Evolutionary conservation across 108 stramenopile genomes (phyloP).

Genomic region (Bacterosira constricta): DNA sequence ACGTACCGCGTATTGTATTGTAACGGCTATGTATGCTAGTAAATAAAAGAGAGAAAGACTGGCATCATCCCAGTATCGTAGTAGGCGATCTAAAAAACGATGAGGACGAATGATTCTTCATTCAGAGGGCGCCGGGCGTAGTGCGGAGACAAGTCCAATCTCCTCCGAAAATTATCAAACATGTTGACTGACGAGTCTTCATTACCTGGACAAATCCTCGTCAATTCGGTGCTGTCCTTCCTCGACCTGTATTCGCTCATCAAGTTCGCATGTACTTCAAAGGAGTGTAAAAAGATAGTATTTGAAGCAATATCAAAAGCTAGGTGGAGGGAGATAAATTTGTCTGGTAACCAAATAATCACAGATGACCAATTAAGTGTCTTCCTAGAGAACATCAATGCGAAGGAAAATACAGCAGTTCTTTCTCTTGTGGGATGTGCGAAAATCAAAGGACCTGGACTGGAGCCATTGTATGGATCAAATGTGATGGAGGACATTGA

Average conservation of each 20-base stretch:
- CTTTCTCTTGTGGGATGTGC: conserved; percentile 30
- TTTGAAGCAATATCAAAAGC: background rate
- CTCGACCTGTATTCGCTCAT: conserved; percentile 28
- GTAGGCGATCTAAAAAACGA: too few relatives aligned
- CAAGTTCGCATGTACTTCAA: conserved; percentile 10
- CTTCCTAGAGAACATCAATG: conserved; percentile 30
- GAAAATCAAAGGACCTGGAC: conserved; percentile 7
- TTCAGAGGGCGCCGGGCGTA: background rate
- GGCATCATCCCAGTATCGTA: too few relatives aligned
- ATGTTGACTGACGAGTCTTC: conserved; percentile 8
- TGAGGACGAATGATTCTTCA: too few relatives aligned
- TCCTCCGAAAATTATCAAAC: background rate
- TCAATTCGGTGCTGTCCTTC: conserved; percentile 15
- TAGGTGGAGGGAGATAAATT: background rate
- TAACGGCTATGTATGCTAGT: too few relatives aligned
- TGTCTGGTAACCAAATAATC: background rate
- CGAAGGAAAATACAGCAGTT: conserved; percentile 2
- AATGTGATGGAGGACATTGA: conserved; percentile 32
- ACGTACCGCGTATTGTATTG: too few relatives aligned
- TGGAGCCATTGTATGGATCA: conserved; percentile 20
- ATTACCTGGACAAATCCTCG: conserved; percentile 6
- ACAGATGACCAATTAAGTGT: conserved; percentile 14
- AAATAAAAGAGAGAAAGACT: too few relatives aligned
- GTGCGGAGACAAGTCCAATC: background rate
- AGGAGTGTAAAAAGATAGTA: background rate